phyloP scores from a whole-genome alignment of 2,329 filamentous ascomycete species.

The Myriosclerotinia duriaeana region DNA sequence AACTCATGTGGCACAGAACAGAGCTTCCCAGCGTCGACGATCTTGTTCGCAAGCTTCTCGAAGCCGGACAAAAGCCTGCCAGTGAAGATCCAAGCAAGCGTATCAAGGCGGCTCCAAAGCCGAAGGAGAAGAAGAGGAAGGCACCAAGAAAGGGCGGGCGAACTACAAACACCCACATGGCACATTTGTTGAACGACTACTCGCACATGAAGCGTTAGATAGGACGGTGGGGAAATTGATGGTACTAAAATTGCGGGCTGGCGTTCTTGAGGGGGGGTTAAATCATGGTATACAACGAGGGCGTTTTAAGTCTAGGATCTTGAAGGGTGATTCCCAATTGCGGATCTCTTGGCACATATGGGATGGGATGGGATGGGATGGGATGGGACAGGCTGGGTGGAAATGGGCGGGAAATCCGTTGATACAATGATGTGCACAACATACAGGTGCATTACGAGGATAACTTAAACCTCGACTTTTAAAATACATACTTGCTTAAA shows the following conservation, averaged over 20 bases:
- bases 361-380: background rate
- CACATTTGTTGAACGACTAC: conserved; percentile 40
- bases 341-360: background rate
- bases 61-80: conserved; percentile 42
- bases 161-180: conserved; percentile 42
- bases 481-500: too few relatives aligned
- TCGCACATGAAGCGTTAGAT: conserved; percentile 35
- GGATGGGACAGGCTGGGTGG: too few relatives aligned
- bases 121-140: conserved; percentile 43
- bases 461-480: background rate
- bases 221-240: background rate
- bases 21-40: conserved; percentile 60
- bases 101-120: conserved; percentile 40
- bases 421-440: background rate
- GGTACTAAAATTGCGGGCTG: conserved; percentile 8
- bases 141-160: conserved; percentile 40
- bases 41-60: conserved; percentile 44
- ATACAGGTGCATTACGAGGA: background rate
- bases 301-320: background rate
- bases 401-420: background rate
- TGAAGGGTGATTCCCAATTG: background rate
- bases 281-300: background rate
- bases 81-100: conserved; percentile 43
- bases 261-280: background rate
- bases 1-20: conserved; percentile 74